Evolutionary conservation across 176 grass and related monocot species (phyloP).

Genomic region (Ampelocalamus luodianensis): DNA sequence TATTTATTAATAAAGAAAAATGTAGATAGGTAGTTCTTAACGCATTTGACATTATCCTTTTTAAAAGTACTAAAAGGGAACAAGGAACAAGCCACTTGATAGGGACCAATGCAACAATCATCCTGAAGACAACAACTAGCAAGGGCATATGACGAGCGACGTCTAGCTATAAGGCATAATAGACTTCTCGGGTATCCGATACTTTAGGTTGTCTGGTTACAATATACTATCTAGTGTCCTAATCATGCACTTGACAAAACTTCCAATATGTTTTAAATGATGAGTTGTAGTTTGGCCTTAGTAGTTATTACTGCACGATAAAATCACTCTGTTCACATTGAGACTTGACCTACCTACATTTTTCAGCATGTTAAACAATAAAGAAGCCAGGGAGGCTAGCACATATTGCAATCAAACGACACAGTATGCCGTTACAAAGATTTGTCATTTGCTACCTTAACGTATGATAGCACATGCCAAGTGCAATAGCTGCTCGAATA

Average conservation of each 20-base stretch:
- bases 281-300: not conserved
- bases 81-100: not conserved
- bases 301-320: not conserved
- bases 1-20: not conserved
- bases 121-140: not conserved
- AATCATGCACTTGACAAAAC: not conserved
- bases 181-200: not conserved
- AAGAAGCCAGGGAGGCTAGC: not conserved
- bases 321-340: constrained; percentile 6
- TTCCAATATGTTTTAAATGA: not conserved
- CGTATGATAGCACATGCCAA: not conserved
- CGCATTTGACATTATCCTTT: not conserved
- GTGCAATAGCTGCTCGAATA: not conserved
- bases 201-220: not conserved
- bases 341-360: not conserved
- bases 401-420: not conserved
- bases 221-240: not conserved
- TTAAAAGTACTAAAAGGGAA: not conserved
- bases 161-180: not conserved
- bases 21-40: not conserved
- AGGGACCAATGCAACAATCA: not conserved
- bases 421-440: not conserved
- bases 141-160: not conserved
- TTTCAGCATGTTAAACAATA: not conserved
- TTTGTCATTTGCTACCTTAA: constrained; percentile 26